Base-by-base conservation (phyloP, 495 filamentous ascomycete genomes). In the Lepidopterella palustris region DNA sequence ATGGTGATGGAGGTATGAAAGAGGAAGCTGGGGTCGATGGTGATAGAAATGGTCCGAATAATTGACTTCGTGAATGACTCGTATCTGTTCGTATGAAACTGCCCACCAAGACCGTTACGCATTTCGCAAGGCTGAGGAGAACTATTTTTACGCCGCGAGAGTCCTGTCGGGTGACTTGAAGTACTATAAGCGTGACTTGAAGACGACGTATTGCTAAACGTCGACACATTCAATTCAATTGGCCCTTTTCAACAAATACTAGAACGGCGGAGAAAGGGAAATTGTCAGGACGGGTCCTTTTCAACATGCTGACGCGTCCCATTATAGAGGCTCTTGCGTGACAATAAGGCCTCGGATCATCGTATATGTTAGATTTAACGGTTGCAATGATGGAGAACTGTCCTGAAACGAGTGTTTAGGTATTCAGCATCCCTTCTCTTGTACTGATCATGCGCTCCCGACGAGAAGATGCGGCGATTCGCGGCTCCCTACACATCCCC, bases 381-480 rank as follows among this genome's bases (percentile, higher is more conserved):
- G 25, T 28, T 5, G 3, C 6, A 11, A 45, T 3, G 35, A 25
- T 23, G 45, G 57, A 45, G 40, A 21, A 24, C 35, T 52, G 10
- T 45, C 31, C 40, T 32, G 28, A 56, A 55, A 55, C 51, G 39
- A n/a, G n/a, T n/a, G n/a, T n/a, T n/a, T 55, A 11, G 27, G 25
- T 18, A 8, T 32, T 27, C 28, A 23, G 18, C 29, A n/a, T 58
- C 18, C 18, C 20, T 55, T 28, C 39, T 26, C 54, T 26, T 10
- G 11, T 52, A 24, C 21, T 15, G 32, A 57, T 31, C 18, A 26
- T 25, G 49, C 23, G 60, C 39, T 40, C 11, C 20, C 23, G 21
- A 24, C 21, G 45, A 50, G 47, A 5, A 21, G 35, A 25, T 24
- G 47, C 25, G 47, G 47, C 47, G 47, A 50, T 50, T 50, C 21